Percentiles rank a stretch among this genome's conserved stretches.
phyloP scores from a whole-genome alignment of 768 basidiomycete species.

The Coprinopsis strossmayeri region DNA sequence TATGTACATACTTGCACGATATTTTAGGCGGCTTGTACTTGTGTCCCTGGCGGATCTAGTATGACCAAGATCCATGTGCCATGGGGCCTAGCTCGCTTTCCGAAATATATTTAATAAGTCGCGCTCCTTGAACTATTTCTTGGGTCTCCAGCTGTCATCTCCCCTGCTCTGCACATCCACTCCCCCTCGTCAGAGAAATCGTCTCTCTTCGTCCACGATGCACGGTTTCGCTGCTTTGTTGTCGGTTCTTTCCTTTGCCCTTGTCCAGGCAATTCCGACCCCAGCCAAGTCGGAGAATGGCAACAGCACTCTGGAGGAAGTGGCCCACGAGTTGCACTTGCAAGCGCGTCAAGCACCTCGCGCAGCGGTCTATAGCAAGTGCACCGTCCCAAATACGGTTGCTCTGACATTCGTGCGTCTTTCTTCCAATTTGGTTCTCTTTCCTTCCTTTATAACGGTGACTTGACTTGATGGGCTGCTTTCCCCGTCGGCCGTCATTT shows the following conservation, averaged over 20 bases:
- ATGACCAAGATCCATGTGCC: no score
- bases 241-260: not conserved
- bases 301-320: slow-evolving; percentile 1
- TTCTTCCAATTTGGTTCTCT: not conserved
- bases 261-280: slow-evolving; percentile 1
- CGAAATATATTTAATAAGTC: no score
- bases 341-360: slow-evolving; percentile 1
- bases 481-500: no score
- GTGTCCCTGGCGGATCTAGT: no score
- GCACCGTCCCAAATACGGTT: slow-evolving; percentile 7
- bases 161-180: no score
- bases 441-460: not conserved
- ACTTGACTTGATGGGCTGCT: not conserved
- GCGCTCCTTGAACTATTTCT: no score
- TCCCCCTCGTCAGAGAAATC: no score
- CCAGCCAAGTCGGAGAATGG: not conserved
- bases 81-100: no score
- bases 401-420: slow-evolving; percentile 6
- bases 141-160: no score
- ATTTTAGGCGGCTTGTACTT: no score
- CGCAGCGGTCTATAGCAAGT: not conserved
- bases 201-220: no score
- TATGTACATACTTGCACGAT: no score
- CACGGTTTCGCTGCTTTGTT: not conserved
- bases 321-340: not conserved